Percentiles rank a stretch among this genome's conserved stretches.
phyloP scores from a whole-genome alignment of 495 filamentous ascomycete genomes.

The Aspergillus wentii region DNA sequence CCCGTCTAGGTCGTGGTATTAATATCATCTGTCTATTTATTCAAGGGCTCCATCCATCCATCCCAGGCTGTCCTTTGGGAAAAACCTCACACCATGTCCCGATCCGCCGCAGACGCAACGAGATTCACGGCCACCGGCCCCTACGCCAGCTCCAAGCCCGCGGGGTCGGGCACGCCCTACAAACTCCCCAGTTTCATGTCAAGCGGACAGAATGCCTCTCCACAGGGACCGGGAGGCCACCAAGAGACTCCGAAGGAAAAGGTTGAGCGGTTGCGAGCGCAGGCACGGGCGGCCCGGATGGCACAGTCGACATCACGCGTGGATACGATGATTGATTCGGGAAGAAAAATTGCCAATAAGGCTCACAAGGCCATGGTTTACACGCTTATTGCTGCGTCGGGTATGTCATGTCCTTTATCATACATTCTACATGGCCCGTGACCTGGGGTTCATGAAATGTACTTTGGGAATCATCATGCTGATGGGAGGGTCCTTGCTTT shows the following conservation, averaged over 20 bases:
- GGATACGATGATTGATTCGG: conserved; percentile 63
- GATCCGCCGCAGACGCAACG: conserved; percentile 88
- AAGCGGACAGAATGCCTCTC: conserved; percentile 15
- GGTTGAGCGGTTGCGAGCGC: conserved; percentile 78
- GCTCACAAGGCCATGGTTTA: conserved; percentile 76
- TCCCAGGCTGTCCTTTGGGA: not conserved
- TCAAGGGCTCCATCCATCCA: too few species aligned
- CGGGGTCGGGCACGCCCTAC: conserved; percentile 30
- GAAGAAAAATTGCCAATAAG: conserved; percentile 72
- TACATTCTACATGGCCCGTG: too few species aligned
- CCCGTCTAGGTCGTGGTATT: too few species aligned
- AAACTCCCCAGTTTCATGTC: conserved; percentile 32
- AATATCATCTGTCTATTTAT: too few species aligned
- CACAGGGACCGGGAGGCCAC: conserved; percentile 26
- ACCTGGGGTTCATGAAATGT: not conserved
- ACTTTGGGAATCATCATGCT: not conserved
- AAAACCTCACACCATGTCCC: conserved; percentile 55
- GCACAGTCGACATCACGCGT: conserved; percentile 57
- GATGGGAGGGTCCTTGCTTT: not conserved
- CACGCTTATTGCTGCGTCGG: conserved; percentile 70
- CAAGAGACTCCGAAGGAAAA: conserved; percentile 85
- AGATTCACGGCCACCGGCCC: conserved; percentile 91
- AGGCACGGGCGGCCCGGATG: conserved; percentile 63
- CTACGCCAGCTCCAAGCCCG: conserved; percentile 72
- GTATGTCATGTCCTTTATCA: conserved; percentile 51